Evolutionary conservation across 228 moss, liverwort and hornwort genomes (phyloP), one percentile per base, ranked within the genome.

Genomic region (Sphagnum magellanicum): DNA sequence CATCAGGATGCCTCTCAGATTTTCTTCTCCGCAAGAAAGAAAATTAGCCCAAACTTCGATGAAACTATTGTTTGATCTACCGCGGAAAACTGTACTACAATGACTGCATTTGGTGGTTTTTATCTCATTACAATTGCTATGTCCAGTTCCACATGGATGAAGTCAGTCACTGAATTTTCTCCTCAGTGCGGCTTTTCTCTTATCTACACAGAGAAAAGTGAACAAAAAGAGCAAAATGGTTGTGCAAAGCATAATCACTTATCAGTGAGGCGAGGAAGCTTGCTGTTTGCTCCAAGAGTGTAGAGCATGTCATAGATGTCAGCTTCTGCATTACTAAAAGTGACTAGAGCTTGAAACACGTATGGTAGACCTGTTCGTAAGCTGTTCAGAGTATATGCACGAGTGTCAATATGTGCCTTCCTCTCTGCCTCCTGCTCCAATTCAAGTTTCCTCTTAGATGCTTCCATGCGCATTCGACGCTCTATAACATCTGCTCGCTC

Each of bases 311-410:
- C 83, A 6, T 78, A 79, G 4, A 80, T 62, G 49, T 83, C 83
- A 4, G 70, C 71, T 65, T 83, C 76, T 59, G 63, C 77, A 64
- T 80, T 80, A 49, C 79, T 70, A 67, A 86, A 86, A 48, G 71
- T 69, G 48, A 80, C 75, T 48, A 78, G 70, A 13, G 86, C 80
- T 72, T 86, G 82, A 48, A 86, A 86, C 67, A 86, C 78, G 67
- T 86, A 82, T 32, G 86, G 86, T 63, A 86, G 62, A 53, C 80
- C 86, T 13, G 83, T 82, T 68, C 83, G 86, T 74, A 86, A 51
- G 50, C 83, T 82, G 70, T 82, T 83, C 13, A 86, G 86, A 50
- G 86, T 86, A 50, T 83, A 86, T 10, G 80, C 74, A 47, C 80
- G 77, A 6, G 86, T 86, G 59, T 80, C 82, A 0, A 75, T 74